phyloP scores from a whole-genome alignment of 2,329 filamentous ascomycete species.

The Aspergillus hortae region DNA sequence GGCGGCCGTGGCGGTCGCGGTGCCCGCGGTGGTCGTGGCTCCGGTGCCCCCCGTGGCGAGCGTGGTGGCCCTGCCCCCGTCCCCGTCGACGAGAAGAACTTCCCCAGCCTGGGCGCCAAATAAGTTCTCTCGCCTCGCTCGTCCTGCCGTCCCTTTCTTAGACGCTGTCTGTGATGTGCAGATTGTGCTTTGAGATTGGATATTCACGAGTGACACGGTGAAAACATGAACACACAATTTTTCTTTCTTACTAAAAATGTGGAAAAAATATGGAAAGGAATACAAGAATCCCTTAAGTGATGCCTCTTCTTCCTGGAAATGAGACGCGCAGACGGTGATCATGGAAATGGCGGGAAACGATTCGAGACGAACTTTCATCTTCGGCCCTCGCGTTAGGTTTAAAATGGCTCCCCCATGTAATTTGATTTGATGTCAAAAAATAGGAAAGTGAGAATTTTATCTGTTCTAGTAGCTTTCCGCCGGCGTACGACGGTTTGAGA shows the following conservation, averaged over 20 bases:
- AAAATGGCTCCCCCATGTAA: conserved; percentile 24
- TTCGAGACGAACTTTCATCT: background rate
- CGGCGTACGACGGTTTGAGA: background rate
- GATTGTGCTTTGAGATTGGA: too few species aligned
- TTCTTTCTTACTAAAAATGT: background rate
- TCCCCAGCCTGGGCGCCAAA: conserved; percentile 43
- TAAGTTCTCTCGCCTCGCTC: conserved; percentile 17
- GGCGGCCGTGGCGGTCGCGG: conserved; percentile 40
- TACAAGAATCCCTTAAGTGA: conserved; percentile 1
- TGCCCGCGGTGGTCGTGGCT: conserved; percentile 18
- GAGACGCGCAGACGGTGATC: background rate
- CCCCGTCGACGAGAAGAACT: conserved; percentile 46
- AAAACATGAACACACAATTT: background rate
- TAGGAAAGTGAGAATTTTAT: conserved; percentile 21
- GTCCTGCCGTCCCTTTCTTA: background rate
- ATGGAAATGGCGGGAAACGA: background rate
- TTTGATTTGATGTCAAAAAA: conserved; percentile 30
- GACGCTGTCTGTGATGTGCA: too few species aligned
- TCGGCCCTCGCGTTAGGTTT: conserved; percentile 11
- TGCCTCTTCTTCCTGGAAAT: conserved; percentile 3
- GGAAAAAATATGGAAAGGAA: conserved; percentile 1
- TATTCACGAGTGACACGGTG: too few species aligned
- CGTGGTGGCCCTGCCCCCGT: conserved; percentile 15
- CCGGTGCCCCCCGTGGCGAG: conserved; percentile 21
- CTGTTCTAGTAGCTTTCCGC: background rate